phyloP scores from a whole-genome alignment of 116 monocot genomes.

The Posidonia oceanica region DNA sequence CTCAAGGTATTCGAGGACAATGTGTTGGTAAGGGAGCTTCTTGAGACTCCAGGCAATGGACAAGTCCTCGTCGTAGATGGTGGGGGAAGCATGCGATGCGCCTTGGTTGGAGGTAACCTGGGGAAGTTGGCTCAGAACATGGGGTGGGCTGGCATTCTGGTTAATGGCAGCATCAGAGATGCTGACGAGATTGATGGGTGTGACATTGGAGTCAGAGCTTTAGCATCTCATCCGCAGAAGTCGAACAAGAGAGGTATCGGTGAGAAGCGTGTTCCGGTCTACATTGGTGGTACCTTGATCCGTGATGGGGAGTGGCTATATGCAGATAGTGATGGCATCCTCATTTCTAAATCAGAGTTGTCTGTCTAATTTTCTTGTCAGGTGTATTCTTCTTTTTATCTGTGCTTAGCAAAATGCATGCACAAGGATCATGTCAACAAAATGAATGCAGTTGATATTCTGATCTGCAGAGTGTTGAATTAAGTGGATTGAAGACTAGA shows the following conservation, averaged over 20 bases:
- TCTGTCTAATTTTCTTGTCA: conserved; percentile 15
- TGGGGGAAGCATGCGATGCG: conserved; percentile 54
- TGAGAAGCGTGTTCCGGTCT: conserved; percentile 32
- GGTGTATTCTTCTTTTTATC: too few relatives aligned
- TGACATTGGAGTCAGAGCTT: conserved; percentile 41
- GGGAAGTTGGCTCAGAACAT: conserved; percentile 45
- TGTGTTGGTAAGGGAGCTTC: conserved; percentile 37
- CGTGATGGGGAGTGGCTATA: conserved; percentile 50
- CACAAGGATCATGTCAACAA: too few relatives aligned
- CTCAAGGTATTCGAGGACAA: conserved; percentile 70
- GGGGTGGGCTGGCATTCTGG: conserved; percentile 48
- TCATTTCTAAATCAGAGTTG: conserved; percentile 33
- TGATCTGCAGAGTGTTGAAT: too few relatives aligned
- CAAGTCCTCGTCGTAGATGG: conserved; percentile 54
- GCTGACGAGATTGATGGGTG: conserved; percentile 54
- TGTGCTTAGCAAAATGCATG: too few relatives aligned
- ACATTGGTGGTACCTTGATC: conserved; percentile 33
- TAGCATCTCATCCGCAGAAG: conserved; percentile 43
- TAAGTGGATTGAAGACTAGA: too few relatives aligned
- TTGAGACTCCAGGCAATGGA: conserved; percentile 36
- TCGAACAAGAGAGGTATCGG: conserved; percentile 47
- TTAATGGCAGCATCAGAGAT: conserved; percentile 58
- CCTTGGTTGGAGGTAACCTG: conserved; percentile 46
- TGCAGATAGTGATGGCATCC: conserved; percentile 61
- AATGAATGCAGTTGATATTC: too few relatives aligned